Percentiles rank a stretch among this genome's conserved stretches.
Evolutionary conservation across 2,329 filamentous ascomycete species (phyloP).

Genomic region (Purpureocillium takamizusanense): DNA sequence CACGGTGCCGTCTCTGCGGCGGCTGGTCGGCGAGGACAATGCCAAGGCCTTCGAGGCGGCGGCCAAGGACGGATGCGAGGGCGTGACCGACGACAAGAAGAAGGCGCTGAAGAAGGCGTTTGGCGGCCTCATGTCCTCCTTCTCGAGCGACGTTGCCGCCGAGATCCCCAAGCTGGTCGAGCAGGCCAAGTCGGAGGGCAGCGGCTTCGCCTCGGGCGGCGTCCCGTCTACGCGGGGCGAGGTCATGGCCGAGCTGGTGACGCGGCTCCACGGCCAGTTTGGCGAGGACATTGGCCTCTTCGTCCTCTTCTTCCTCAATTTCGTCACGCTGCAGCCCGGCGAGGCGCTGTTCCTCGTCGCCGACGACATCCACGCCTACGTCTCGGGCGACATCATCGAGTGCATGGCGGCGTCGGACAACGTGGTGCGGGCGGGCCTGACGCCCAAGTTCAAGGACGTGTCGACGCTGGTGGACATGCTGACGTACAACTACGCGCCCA

Average conservation of each 20-base stretch:
- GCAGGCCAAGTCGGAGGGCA: constrained; percentile 58
- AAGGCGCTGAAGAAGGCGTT: constrained; percentile 68
- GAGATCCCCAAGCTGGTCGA: constrained; percentile 62
- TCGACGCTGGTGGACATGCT: constrained; percentile 80
- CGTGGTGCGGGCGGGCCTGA: constrained; percentile 93
- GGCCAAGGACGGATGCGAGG: constrained; percentile 31
- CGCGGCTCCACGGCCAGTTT: constrained; percentile 73
- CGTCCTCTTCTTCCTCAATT: constrained; percentile 96
- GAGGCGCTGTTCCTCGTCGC: constrained; percentile 95
- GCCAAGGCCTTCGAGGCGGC: constrained; percentile 47
- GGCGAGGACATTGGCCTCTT: constrained; percentile 87
- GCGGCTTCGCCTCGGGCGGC: constrained; percentile 66
- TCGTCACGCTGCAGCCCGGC: constrained; percentile 75
- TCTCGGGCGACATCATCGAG: constrained; percentile 91
- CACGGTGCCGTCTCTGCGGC: constrained; percentile 44
- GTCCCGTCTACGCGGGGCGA: constrained; percentile 58
- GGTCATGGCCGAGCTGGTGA: constrained; percentile 67
- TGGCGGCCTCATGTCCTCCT: constrained; percentile 70
- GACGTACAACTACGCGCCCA: constrained; percentile 92
- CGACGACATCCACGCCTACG: constrained; percentile 94
- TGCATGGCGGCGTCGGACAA: constrained; percentile 99
- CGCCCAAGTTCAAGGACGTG: constrained; percentile 97
- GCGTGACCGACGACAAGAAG: constrained; percentile 56
- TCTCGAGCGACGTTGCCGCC: constrained; percentile 41
- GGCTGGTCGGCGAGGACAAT: constrained; percentile 57